Conservation (phyloP, 805 yeast species). For the Monosporozyma aquatica region DNA sequence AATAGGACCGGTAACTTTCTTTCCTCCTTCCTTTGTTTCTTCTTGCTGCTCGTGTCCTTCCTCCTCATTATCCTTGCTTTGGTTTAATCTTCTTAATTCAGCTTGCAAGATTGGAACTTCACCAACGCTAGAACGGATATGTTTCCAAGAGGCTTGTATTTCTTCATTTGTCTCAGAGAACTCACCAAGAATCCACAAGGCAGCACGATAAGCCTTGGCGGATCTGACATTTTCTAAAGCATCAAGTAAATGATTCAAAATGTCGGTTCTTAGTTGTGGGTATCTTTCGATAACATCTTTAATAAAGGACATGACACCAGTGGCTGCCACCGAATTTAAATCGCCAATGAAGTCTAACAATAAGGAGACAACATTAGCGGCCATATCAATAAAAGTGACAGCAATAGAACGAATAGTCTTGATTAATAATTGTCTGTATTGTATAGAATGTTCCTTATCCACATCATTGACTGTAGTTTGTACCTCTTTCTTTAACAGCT, state of each 20-base stretch:
- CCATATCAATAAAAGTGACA: constrained; percentile 79
- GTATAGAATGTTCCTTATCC: constrained; percentile 72
- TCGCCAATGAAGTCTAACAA: constrained; percentile 81
- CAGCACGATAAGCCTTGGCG: constrained; percentile 87
- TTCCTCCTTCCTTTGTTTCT: constrained; percentile 14
- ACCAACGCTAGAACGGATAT: constrained; percentile 73
- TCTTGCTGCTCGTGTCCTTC: constrained; percentile 24
- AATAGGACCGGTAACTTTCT: constrained; percentile 54
- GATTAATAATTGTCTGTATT: constrained; percentile 82
- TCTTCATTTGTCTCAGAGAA: constrained; percentile 63
- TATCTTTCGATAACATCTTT: constrained; percentile 91
- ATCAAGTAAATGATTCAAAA: constrained; percentile 51
- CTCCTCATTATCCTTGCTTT: constrained; percentile 29
- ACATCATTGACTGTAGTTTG: constrained; percentile 54
- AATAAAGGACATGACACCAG: constrained; percentile 82
- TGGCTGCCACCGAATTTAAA: constrained; percentile 74
- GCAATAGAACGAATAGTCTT: constrained; percentile 86
- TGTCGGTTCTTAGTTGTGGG: constrained; percentile 63
- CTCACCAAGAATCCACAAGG: constrained; percentile 95
- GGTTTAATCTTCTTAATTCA: constrained; percentile 42
- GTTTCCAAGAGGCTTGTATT: constrained; percentile 79
- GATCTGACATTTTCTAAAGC: constrained; percentile 63
- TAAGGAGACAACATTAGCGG: constrained; percentile 81
- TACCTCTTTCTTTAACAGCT: constrained; percentile 84
- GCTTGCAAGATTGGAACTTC: constrained; percentile 82